Evolutionary conservation across 345 rosid species (phyloP).

Genomic region (Acer yangbiense): DNA sequence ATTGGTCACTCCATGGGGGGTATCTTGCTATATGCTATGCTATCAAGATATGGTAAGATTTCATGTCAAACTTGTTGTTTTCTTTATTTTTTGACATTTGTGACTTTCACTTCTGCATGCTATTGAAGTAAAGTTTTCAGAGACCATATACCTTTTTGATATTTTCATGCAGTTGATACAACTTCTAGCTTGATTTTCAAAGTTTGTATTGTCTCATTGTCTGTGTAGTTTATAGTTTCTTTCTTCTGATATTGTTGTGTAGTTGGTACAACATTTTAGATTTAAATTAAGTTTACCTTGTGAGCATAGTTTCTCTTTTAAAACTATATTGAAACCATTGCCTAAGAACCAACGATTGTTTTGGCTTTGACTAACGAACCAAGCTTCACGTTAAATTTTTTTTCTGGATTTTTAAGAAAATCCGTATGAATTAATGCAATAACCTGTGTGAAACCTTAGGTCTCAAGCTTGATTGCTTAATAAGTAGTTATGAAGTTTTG

Average conservation of each 20-base stretch:
- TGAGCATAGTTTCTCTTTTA: background rate
- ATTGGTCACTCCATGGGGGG: slow-evolving; percentile 99
- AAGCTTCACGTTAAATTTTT: background rate
- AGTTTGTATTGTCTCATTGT: background rate
- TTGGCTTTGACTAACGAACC: background rate
- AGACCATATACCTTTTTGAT: background rate
- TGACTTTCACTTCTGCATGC: slow-evolving; percentile 2
- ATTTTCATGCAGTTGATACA: background rate
- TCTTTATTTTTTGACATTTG: background rate
- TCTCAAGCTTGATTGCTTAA: background rate
- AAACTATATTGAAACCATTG: background rate
- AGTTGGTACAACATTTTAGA: background rate
- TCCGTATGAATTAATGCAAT: background rate
- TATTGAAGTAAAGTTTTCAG: background rate
- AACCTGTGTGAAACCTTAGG: background rate
- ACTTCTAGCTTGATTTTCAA: slow-evolving; percentile 1
- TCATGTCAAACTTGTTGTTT: background rate
- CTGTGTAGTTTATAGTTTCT: background rate
- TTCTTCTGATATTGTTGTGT: slow-evolving; percentile 4
- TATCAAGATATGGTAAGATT: slow-evolving; percentile 64
- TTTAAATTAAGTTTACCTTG: background rate
- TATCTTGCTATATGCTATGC: slow-evolving; percentile 79
- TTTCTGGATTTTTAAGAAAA: background rate
- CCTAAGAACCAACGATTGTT: background rate
- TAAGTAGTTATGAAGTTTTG: background rate